Conservation (phyloP, 169 alveolate species). For the Fabrea salina region DNA sequence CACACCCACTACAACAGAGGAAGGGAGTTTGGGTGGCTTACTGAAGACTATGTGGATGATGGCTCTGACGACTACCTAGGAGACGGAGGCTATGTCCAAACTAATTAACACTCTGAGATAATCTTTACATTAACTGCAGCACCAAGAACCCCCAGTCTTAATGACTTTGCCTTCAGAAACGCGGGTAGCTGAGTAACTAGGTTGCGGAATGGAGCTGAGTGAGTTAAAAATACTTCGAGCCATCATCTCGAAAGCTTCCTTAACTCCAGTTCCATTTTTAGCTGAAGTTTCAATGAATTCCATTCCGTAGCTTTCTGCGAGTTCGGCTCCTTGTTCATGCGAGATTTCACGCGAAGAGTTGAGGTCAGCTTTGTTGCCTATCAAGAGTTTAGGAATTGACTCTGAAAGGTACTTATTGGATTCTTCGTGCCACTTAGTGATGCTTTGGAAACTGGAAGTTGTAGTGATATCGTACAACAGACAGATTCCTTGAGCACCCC, state of each 20-base stretch:
- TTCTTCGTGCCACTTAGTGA: slow-evolving; percentile 95
- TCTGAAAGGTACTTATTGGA: slow-evolving; percentile 83
- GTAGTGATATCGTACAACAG: slow-evolving; percentile 91
- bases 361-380: slow-evolving; percentile 93
- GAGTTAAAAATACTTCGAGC: slow-evolving; percentile 49
- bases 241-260: slow-evolving; percentile 74
- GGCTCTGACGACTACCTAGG: slow-evolving; percentile 17
- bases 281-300: slow-evolving; percentile 93
- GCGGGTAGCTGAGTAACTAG: no score
- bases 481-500: slow-evolving; percentile 47
- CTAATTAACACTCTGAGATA: no score
- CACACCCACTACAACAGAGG: slow-evolving; percentile 21
- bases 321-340: slow-evolving; percentile 70
- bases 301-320: slow-evolving; percentile 86
- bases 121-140: no score
- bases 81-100: neutral
- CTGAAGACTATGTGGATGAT: neutral
- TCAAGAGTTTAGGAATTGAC: slow-evolving; percentile 78
- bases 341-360: slow-evolving; percentile 61
- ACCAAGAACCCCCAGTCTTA: no score
- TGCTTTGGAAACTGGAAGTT: slow-evolving; percentile 88
- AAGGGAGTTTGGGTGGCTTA: neutral
- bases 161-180: no score
- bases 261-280: slow-evolving; percentile 88
- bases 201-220: no score